Base-by-base conservation (phyloP, 2,329 filamentous ascomycete species). In the Akanthomyces dipterigenus region DNA sequence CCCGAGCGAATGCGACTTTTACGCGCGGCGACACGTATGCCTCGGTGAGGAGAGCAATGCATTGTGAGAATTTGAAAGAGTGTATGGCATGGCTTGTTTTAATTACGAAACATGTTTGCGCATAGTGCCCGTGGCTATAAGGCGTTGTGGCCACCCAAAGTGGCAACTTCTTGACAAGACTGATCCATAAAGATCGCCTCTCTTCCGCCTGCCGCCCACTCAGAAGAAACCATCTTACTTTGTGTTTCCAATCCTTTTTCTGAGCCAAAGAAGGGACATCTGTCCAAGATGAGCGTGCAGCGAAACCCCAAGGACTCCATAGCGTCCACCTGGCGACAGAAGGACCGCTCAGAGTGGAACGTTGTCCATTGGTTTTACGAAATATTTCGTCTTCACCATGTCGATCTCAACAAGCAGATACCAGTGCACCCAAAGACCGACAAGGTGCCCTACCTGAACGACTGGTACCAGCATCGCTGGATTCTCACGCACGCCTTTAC, bases 361-460 rank as follows among this genome's bases (percentile, higher is more conserved):
- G 43, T 64, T 22, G 49, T 61, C n/a, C 66, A 67, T 56, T 64
- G 62, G 53, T 7, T 63, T 42, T 54, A 63, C 45, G 64, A 68
- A 9, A 31, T 59, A 16, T 61, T 67, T 26, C 34, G 62, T 50
- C 36, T 64, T 12, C 65, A 67, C 43, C 64, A 61, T 2, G 43
- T 60, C n/a, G 48, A 65, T 22, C 63, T 65, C 24, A 49, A 65
- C 53, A 51, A 63, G 36, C 22, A 51, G 4, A 49, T 67, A 4
- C 73, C 73, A 0, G 67, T 72, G 2, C 68, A 72, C 62, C 48
- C 65, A 6, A 76, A 75, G 64, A 66, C 65, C 1, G 73, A 75
- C 61, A 66, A 65, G 38, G 67, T 75, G 26, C 71, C 70, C 1
- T 69, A 69, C 45, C 31, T 74, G 4, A 61, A 68, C 4, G 65